Percentiles rank a stretch among this genome's conserved stretches.
phyloP scores from a whole-genome alignment of 1,284 basidiomycete species.

The Pseudozyma sp. region DNA sequence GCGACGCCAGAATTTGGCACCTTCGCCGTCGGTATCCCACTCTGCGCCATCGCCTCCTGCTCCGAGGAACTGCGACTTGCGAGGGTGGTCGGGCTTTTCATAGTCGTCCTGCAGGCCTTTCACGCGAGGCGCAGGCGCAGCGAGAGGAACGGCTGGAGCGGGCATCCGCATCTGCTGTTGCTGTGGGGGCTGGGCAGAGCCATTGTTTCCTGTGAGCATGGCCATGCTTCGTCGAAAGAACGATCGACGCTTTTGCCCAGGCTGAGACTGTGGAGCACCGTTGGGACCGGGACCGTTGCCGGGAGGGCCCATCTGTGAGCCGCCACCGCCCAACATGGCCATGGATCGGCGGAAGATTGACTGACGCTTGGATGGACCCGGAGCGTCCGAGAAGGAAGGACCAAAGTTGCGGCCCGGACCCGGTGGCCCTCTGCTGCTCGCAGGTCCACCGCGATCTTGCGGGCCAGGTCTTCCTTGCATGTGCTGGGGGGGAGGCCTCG shows the following conservation, averaged over 20 bases:
- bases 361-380: conserved; percentile 41
- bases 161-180: conserved; percentile 43
- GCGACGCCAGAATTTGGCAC: conserved; percentile 62
- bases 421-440: conserved; percentile 14
- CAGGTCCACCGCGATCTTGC: conserved; percentile 9
- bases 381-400: conserved; percentile 49
- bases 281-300: conserved; percentile 14
- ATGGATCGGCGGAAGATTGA: conserved; percentile 54
- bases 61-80: conserved; percentile 60
- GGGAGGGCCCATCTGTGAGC: conserved; percentile 13
- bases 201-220: conserved; percentile 41
- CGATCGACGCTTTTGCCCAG: conserved; percentile 38
- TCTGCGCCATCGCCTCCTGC: conserved; percentile 57
- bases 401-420: conserved; percentile 23
- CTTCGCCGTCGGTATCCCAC: conserved; percentile 60
- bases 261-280: conserved; percentile 9
- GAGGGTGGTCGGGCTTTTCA: conserved; percentile 54
- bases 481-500: conserved; percentile 20
- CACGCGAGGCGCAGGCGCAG: conserved; percentile 39
- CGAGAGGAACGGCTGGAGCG: conserved; percentile 16
- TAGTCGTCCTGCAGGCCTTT: conserved; percentile 47
- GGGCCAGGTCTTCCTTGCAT: conserved; percentile 19
- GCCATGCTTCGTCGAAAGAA: conserved; percentile 58
- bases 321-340: conserved; percentile 47
- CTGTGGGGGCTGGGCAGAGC: conserved; percentile 5